phyloP scores from a whole-genome alignment of 1,284 basidiomycete genomes.

The Rhodofomes roseus region DNA sequence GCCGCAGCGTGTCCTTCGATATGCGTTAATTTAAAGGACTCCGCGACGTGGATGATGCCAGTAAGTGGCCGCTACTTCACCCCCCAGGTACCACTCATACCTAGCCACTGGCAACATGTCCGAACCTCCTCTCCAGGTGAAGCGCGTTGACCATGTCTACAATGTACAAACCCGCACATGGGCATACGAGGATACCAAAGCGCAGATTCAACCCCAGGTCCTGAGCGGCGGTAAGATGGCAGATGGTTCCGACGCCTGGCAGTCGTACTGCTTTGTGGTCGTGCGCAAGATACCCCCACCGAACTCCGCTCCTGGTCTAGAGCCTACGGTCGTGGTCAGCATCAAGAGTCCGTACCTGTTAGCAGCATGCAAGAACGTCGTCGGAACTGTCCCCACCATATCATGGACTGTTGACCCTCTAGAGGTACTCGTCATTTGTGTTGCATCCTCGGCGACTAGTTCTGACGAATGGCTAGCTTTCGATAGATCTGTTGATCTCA shows the following conservation, averaged over 20 bases:
- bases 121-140: slow-evolving; percentile 14
- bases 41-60: too few species aligned
- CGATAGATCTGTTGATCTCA: background rate
- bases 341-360: slow-evolving; percentile 55
- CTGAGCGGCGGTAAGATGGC: slow-evolving; percentile 20
- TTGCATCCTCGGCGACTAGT: background rate
- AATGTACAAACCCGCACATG: slow-evolving; percentile 49
- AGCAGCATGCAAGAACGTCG: slow-evolving; percentile 50
- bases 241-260: slow-evolving; percentile 46
- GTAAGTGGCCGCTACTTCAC: too few species aligned
- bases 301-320: slow-evolving; percentile 20
- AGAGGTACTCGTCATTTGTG: slow-evolving; percentile 33
- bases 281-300: slow-evolving; percentile 41
- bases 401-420: slow-evolving; percentile 54
- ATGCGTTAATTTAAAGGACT: too few species aligned
- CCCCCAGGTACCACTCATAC: too few species aligned
- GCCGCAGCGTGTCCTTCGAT: too few species aligned
- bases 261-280: slow-evolving; percentile 50
- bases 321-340: slow-evolving; percentile 47
- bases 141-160: slow-evolving; percentile 55
- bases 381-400: slow-evolving; percentile 46
- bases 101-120: too few species aligned
- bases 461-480: slow-evolving; percentile 10
- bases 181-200: slow-evolving; percentile 55
- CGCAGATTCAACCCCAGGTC: slow-evolving; percentile 44